Percentiles rank a stretch among this genome's conserved stretches.
Conservation (phyloP, 2,329 filamentous ascomycete genomes). For the Beauveria medogensis region DNA sequence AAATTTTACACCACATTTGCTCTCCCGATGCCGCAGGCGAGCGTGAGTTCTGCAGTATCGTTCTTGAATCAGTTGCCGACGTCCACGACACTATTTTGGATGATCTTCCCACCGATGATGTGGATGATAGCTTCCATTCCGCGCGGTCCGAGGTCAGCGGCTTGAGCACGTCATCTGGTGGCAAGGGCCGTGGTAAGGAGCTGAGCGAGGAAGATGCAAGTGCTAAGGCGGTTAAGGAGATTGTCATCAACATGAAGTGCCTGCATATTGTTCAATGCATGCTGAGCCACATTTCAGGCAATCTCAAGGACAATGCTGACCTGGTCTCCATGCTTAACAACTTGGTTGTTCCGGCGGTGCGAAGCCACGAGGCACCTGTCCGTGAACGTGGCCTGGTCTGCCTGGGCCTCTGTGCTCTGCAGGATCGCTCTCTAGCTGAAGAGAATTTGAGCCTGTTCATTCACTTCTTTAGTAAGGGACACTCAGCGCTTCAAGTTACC, state of each 20-base stretch:
- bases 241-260: conserved; percentile 97
- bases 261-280: conserved; percentile 96
- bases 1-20: conserved; percentile 76
- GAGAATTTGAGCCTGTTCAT: conserved; percentile 91
- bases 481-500: conserved; percentile 81
- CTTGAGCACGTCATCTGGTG: conserved; percentile 45
- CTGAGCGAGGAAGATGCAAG: conserved; percentile 57
- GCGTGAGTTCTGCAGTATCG: conserved; percentile 73
- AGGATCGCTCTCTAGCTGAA: conserved; percentile 84
- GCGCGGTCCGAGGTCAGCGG: conserved; percentile 77
- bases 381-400: conserved; percentile 85
- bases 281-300: conserved; percentile 84
- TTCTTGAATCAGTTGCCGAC: conserved; percentile 90
- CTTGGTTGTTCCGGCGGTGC: conserved; percentile 87
- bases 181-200: conserved; percentile 33
- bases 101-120: conserved; percentile 49
- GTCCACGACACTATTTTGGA: conserved; percentile 90
- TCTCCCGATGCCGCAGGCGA: conserved; percentile 66
- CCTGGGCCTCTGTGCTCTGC: conserved; percentile 80
- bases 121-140: conserved; percentile 78
- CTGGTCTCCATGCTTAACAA: conserved; percentile 98
- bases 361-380: conserved; percentile 86
- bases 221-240: conserved; percentile 76
- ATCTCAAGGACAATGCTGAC: conserved; percentile 80
- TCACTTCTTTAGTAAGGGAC: conserved; percentile 91